Evolutionary conservation across 305 asterid species (phyloP).

Genomic region (Euphrasia arctica): DNA sequence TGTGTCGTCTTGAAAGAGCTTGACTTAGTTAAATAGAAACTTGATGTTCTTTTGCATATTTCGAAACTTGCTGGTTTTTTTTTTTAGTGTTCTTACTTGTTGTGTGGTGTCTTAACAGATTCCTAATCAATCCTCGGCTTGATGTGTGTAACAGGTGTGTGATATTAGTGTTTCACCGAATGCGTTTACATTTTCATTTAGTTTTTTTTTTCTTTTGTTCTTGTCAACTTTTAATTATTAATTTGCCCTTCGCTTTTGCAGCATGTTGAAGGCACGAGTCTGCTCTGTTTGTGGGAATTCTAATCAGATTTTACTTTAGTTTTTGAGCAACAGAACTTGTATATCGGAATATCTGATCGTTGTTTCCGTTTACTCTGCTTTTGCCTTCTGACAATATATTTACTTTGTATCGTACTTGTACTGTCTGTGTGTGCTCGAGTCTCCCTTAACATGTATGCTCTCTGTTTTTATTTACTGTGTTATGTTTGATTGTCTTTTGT

Average conservation of each 20-base stretch:
- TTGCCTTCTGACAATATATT: slow-evolving; percentile 26
- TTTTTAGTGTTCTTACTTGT: slow-evolving; percentile 8
- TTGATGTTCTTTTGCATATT: not conserved
- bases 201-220: slow-evolving; percentile 16
- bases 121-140: slow-evolving; percentile 25
- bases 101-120: slow-evolving; percentile 32
- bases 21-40: not conserved
- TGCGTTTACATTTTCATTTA: not conserved
- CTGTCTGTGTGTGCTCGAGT: slow-evolving; percentile 21
- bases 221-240: slow-evolving; percentile 23
- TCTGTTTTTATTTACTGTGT: too few species aligned
- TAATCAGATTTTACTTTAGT: slow-evolving; percentile 23
- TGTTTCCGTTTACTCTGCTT: slow-evolving; percentile 18
- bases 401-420: slow-evolving; percentile 10
- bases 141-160: slow-evolving; percentile 33
- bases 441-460: not conserved
- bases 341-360: slow-evolving; percentile 13
- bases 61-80: not conserved
- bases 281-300: slow-evolving; percentile 14
- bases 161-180: not conserved
- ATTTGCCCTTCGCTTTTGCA: slow-evolving; percentile 24
- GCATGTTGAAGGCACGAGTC: slow-evolving; percentile 27
- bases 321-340: slow-evolving; percentile 30
- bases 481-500: too few species aligned
- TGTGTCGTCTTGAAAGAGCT: not conserved